Evolutionary conservation across 1,139 yeast genomes (phyloP).

Genomic region (Scheffersomyces segobiensis): DNA sequence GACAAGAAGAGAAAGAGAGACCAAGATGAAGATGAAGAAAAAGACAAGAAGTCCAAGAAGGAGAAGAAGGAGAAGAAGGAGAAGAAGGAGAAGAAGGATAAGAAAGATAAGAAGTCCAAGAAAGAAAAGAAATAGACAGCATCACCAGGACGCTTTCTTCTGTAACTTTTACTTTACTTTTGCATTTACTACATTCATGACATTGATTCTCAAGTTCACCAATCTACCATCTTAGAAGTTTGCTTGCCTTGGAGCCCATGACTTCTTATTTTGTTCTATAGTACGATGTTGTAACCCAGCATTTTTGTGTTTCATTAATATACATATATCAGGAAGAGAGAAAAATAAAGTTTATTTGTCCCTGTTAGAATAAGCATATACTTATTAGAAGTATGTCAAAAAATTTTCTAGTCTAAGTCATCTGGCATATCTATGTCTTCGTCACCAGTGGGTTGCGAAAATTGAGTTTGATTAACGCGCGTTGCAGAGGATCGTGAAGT

Average conservation of each 20-base stretch:
- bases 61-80: constrained; percentile 40
- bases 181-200: constrained; percentile 1
- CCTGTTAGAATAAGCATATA: background rate
- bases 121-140: constrained; percentile 39
- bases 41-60: constrained; percentile 49
- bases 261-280: constrained; percentile 4
- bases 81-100: constrained; percentile 28
- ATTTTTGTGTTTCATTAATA: background rate
- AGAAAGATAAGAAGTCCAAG: constrained; percentile 38
- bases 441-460: constrained; percentile 2
- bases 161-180: background rate
- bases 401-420: background rate
- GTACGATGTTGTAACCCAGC: background rate
- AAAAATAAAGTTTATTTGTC: background rate
- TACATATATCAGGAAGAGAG: background rate
- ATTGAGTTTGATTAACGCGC: background rate
- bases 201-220: background rate
- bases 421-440: constrained; percentile 19
- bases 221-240: background rate
- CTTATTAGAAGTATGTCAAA: too few relatives aligned
- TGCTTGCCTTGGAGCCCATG: background rate
- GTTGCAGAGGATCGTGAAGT: background rate
- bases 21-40: constrained; percentile 13
- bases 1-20: constrained; percentile 30
- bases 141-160: background rate